Percentiles rank a stretch among this genome's conserved stretches.
Conservation (phyloP, 306 rosid genomes). For the Gynostemma pentaphyllum region DNA sequence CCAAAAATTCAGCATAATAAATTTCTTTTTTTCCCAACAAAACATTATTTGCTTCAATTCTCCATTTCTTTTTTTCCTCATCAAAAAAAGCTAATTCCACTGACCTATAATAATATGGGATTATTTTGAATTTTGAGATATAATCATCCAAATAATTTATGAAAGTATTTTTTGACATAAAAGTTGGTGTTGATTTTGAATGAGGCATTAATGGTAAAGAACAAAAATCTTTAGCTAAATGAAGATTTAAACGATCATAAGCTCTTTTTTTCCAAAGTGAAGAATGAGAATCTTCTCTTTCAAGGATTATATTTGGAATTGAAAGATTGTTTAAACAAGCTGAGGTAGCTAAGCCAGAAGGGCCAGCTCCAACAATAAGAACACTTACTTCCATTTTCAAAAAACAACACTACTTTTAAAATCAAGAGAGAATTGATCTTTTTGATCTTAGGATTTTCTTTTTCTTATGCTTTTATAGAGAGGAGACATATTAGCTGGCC, state of each 20-base stretch:
- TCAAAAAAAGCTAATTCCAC: conserved; percentile 8
- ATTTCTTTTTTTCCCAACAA: not conserved
- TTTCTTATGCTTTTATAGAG: too few relatives aligned
- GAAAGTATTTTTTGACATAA: conserved; percentile 16
- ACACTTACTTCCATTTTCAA: conserved; percentile 18
- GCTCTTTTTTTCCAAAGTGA: conserved; percentile 28
- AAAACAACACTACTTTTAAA: too few relatives aligned
- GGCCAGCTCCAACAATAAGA: conserved; percentile 22
- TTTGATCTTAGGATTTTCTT: not conserved
- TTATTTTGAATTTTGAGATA: conserved; percentile 5
- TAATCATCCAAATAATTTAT: conserved; percentile 11
- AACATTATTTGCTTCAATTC: not conserved
- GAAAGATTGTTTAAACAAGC: conserved; percentile 9
- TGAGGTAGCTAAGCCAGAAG: conserved; percentile 23
- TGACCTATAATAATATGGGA: not conserved
- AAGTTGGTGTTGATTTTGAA: not conserved
- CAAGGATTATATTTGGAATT: conserved; percentile 16
- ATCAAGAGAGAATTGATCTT: not conserved
- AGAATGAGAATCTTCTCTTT: conserved; percentile 18
- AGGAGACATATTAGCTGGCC: too few relatives aligned
- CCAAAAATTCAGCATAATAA: conserved; percentile 11
- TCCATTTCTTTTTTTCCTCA: conserved; percentile 7
- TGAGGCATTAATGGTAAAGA: conserved; percentile 15
- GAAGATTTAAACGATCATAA: conserved; percentile 19
- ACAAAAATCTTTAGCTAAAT: conserved; percentile 21